A percentile compares a stretch with the other conserved stretches of the same genome.
These are phyloP conservation scores for Vairimorpha apis DNA, from an alignment of 371 early-diverging fungal genomes.

Conservation along the genomic window DNA sequence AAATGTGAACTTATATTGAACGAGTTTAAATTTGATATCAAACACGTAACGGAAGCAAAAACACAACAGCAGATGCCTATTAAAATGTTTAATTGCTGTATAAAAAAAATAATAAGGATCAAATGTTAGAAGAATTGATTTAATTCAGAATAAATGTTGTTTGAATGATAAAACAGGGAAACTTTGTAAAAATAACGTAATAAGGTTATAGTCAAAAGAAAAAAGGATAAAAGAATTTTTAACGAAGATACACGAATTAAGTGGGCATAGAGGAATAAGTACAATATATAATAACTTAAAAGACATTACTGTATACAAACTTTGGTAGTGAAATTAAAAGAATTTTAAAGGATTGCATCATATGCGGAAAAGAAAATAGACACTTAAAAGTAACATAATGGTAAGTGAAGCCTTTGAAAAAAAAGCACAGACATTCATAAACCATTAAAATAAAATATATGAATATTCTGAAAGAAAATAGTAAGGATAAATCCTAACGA, in stretches of 20 bases:
- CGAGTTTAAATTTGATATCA: not conserved
- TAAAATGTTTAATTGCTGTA: not conserved
- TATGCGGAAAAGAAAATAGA: not conserved
- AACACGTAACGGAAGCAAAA: not conserved
- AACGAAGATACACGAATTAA: not conserved
- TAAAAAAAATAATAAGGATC: not conserved
- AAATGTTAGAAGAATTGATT: not conserved
- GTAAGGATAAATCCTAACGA: conserved; percentile 4
- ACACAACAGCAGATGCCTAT: not conserved
- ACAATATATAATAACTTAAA: not conserved
- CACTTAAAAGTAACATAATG: no score
- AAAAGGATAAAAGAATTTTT: not conserved
- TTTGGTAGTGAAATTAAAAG: not conserved
- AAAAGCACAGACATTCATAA: no score
- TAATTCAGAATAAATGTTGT: not conserved
- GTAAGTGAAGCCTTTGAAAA: no score
- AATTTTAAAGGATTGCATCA: no score
- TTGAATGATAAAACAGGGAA: not conserved
- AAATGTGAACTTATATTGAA: not conserved
- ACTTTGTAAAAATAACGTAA: not conserved
- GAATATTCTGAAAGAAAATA: not conserved
- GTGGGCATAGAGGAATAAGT: not conserved
- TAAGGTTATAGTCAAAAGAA: not conserved
- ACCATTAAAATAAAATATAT: no score
- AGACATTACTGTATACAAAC: not conserved